Percentiles rank a stretch among this genome's conserved stretches.
phyloP scores from a whole-genome alignment of 1,139 yeast genomes.

The Kodamaea suecica region DNA sequence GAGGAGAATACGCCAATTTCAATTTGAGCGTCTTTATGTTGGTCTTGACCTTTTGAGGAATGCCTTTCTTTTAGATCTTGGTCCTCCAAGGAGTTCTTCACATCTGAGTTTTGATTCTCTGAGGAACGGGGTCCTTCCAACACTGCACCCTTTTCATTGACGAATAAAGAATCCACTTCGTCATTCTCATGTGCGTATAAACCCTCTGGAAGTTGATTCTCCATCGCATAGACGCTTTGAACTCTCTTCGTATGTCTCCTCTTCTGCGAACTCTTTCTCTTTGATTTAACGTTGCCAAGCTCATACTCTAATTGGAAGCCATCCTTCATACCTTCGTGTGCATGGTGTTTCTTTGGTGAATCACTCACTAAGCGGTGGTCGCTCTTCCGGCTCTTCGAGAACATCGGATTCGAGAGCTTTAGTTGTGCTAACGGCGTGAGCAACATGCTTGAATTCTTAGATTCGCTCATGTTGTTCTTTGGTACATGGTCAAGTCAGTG shows the following conservation, averaged over 20 bases:
- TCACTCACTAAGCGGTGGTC: not conserved
- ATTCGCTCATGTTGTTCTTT: not conserved
- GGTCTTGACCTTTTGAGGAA: not conserved
- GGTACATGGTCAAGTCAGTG: too few relatives aligned
- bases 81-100: too few relatives aligned
- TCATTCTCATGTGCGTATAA: too few relatives aligned
- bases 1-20: too few relatives aligned
- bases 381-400: too few relatives aligned
- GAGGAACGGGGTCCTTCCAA: too few relatives aligned
- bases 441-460: slow-evolving; percentile 2
- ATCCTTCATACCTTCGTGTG: slow-evolving; percentile 5
- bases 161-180: too few relatives aligned
- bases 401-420: slow-evolving; percentile 6
- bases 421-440: slow-evolving; percentile 7
- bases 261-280: not conserved
- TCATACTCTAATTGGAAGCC: slow-evolving; percentile 9
- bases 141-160: too few relatives aligned
- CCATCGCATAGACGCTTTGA: too few relatives aligned
- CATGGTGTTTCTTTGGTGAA: slow-evolving; percentile 1
- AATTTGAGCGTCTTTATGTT: too few relatives aligned
- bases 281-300: not conserved
- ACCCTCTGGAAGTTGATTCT: too few relatives aligned
- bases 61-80: not conserved
- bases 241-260: not conserved
- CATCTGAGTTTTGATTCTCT: too few relatives aligned